A percentile compares a stretch with the other conserved stretches of the same genome.
Conservation (phyloP, 805 yeast species). For the Saccharomycopsis sp. region DNA sequence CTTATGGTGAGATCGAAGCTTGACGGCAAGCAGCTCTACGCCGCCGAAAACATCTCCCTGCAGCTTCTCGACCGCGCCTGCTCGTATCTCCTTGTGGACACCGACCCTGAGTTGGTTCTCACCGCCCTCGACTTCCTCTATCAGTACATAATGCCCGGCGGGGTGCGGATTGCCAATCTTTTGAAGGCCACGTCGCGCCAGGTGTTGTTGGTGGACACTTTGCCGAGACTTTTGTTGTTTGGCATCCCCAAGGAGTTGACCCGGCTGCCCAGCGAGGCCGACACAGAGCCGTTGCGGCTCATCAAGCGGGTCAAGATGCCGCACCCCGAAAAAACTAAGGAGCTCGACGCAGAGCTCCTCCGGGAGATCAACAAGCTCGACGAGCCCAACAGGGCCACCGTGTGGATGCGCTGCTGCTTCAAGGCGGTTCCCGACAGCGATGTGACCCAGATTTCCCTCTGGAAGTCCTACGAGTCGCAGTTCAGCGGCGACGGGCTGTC, state of each 20-base stretch:
- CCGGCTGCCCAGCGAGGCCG: constrained; percentile 11
- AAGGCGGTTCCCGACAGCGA: constrained; percentile 72
- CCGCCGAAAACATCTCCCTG: constrained; percentile 42
- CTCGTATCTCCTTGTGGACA: constrained; percentile 51
- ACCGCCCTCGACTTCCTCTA: constrained; percentile 78
- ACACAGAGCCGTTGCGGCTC: constrained; percentile 31
- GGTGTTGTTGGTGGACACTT: constrained; percentile 46
- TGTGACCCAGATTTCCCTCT: constrained; percentile 89
- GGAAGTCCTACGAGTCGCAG: constrained; percentile 91
- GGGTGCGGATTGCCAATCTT: constrained; percentile 47
- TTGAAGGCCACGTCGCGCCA: constrained; percentile 41
- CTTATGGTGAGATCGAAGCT: constrained; percentile 55
- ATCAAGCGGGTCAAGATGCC: constrained; percentile 53
- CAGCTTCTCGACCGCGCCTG: constrained; percentile 46
- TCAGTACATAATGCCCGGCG: constrained; percentile 66
- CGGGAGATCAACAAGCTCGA: constrained; percentile 55
- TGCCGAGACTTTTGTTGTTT: constrained; percentile 56
- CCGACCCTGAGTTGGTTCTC: constrained; percentile 63
- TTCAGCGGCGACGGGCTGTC: constrained; percentile 54
- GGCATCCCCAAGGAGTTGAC: constrained; percentile 33
- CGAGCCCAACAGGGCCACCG: constrained; percentile 87
- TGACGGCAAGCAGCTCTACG: constrained; percentile 40
- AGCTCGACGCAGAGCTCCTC: constrained; percentile 46
- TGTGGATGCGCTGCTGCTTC: constrained; percentile 91
- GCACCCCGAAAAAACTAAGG: constrained; percentile 62